Base-by-base conservation (phyloP, 129 eudicot genomes). In the Mikania micrantha region DNA sequence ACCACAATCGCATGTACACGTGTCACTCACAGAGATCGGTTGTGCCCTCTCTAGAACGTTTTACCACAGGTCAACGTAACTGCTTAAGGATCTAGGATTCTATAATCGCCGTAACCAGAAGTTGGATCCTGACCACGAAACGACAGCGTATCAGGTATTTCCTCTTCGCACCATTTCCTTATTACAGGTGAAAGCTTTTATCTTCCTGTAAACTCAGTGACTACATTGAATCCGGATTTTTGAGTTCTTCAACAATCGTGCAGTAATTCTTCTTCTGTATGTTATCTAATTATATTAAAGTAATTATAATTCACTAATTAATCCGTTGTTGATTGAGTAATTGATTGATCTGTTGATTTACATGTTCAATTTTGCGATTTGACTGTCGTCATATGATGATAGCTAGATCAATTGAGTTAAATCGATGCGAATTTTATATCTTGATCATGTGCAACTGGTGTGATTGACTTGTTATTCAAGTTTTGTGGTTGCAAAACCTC, bases 71-170 rank as follows among this genome's bases (percentile, higher is more conserved):
- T 74, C 67, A 56, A 45, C 40, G 54, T 27, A 64, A 74, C 72
- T 20, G 60, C 45, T 38, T 53, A 36, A 54, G 21, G 34, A 27
- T 40, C 42, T 28, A 61, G 32, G 47, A 7, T 34, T 17, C 53
- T 47, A 16, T 4, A 17, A 11, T 47, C 25, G 24, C 3, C 54
- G 22, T 44, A n/a, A 45, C 5, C 17, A 13, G 35, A 31, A 28
- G 32, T 2, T 28, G 32, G 42, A 17, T n/a, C 9, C 0, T 3
- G 20, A 62, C 48, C 52, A 64, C 67, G 19, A 22, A 36, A 38
- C 78, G 78, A 41, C 71, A n/a, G 7, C 78, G 44, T 73, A 63
- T 39, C 11, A 71, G 77, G 57, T 36, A 36, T 49, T 47, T 73
- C 56, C 64, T 73, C 71, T 53, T 52, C 50, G 53, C 53, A 63